Evolutionary conservation across 1,284 basidiomycete species (phyloP), one percentile per base, ranked within the genome.

Genomic region (Psilocybe mexicana): DNA sequence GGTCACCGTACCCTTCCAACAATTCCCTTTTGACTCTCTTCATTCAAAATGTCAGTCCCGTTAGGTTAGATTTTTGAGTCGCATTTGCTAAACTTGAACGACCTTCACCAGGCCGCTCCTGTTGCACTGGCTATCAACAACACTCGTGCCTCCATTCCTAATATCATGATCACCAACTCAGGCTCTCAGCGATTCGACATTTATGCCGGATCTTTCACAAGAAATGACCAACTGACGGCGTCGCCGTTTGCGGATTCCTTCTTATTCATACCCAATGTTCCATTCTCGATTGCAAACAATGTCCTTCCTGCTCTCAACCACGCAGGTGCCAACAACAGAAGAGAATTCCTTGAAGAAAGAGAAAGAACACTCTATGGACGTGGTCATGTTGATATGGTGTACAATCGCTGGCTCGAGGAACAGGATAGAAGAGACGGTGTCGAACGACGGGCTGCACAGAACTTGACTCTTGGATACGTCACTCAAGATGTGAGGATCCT

Each of bases 141-240:
- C 65, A 76, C 81, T 6, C 80, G 86, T 38, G 77, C 82, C 2
- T 69, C 67, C 10, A 79, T 83, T 54, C 83, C 87, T n/a, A 86
- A 82, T 62, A 72, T 92, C 59, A 84, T 92, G 69, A 82, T 94
- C 60, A 78, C 80, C 52, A 89, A 93, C 71, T 84, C 88, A 1
- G 92, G 88, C 14, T 86, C 79, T n/a, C 79, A 88, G 65, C 83
- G 92, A 48, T 93, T 88, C 73, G 86, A 92, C 65, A 70, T 94
- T 44, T 84, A 82, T 67, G 61, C 76, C 1, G 92, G 91, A 1
- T 62, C 82, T 2, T 93, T 93, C 73, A 88, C 87, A 45, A 84
- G 84, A 67, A 92, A 93, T 70, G 91, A 93, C 70, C 85, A 92
- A 69, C 79, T 92, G 25, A 90, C 88, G 0, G 80, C 83, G 0